Conservation (phyloP, 2,329 filamentous ascomycete genomes). For the Paecilomyces fulvus region DNA sequence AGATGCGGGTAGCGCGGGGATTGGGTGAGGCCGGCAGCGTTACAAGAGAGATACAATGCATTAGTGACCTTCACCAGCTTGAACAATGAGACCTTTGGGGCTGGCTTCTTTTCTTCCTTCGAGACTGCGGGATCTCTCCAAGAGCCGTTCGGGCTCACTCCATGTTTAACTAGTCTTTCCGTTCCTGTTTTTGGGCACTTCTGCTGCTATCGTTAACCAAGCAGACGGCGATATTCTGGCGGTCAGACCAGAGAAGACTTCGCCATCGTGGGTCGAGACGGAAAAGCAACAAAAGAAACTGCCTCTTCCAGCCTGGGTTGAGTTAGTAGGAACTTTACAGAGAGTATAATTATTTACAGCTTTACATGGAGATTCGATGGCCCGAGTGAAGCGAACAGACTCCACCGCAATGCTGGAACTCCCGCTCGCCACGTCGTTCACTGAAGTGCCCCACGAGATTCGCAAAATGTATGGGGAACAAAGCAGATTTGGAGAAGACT, state of each 20-base stretch:
- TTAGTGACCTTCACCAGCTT: background rate
- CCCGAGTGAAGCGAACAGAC: background rate
- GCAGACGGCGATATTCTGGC: background rate
- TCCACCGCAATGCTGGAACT: background rate
- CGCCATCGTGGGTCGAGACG: background rate
- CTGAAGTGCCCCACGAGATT: background rate
- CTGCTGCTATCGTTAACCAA: slow-evolving; percentile 16
- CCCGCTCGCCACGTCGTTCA: background rate
- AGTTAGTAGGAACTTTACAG: background rate
- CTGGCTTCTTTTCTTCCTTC: background rate
- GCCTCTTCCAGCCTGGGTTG: background rate
- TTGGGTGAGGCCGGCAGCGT: background rate
- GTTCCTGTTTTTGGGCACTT: slow-evolving; percentile 19
- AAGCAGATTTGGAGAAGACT: background rate
- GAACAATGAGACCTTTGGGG: background rate
- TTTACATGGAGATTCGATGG: background rate
- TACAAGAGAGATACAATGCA: background rate
- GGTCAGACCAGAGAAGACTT: background rate
- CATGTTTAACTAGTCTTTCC: background rate
- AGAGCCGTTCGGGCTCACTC: background rate
- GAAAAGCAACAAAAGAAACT: background rate
- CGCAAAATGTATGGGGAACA: background rate
- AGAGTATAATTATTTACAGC: background rate
- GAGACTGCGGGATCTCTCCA: background rate
- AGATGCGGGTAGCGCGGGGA: background rate